Conservation (phyloP, 805 yeast genomes). For the Candida golubevii region DNA sequence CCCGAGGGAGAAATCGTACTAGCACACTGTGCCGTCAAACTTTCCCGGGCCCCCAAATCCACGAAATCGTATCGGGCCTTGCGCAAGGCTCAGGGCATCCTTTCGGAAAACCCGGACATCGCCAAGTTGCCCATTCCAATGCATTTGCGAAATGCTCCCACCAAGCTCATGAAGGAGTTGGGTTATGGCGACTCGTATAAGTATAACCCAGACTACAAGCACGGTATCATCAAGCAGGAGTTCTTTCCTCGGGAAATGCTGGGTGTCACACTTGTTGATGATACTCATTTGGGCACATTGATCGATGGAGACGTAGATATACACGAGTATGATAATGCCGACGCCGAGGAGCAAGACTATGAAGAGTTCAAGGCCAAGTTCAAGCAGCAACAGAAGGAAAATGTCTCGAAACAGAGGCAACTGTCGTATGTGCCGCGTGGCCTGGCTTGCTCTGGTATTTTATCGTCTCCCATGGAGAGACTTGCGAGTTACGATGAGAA, state of each 20-base stretch:
- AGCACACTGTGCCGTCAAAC: conserved; percentile 90
- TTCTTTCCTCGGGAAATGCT: conserved; percentile 62
- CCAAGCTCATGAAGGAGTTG: conserved; percentile 79
- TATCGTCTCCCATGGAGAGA: conserved; percentile 13
- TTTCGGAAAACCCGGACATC: conserved; percentile 54
- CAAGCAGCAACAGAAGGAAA: neutral
- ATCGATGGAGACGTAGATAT: conserved; percentile 15
- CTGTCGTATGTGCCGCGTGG: neutral
- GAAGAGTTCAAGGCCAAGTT: conserved; percentile 13
- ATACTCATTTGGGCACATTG: conserved; percentile 49
- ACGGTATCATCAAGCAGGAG: conserved; percentile 70
- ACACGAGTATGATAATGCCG: conserved; percentile 5
- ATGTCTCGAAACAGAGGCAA: neutral
- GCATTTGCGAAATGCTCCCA: conserved; percentile 94
- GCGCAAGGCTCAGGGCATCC: conserved; percentile 55
- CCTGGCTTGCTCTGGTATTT: neutral
- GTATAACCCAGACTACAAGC: conserved; percentile 76
- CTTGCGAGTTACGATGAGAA: conserved; percentile 27
- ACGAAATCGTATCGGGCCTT: conserved; percentile 83
- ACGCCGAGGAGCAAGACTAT: conserved; percentile 12
- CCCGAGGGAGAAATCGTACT: conserved; percentile 89
- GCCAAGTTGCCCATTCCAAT: conserved; percentile 66
- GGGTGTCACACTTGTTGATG: conserved; percentile 46
- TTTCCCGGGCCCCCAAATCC: conserved; percentile 82
- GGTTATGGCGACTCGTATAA: conserved; percentile 85